Conservation (phyloP, 1,284 basidiomycete genomes). For the Pascua guehoae region DNA sequence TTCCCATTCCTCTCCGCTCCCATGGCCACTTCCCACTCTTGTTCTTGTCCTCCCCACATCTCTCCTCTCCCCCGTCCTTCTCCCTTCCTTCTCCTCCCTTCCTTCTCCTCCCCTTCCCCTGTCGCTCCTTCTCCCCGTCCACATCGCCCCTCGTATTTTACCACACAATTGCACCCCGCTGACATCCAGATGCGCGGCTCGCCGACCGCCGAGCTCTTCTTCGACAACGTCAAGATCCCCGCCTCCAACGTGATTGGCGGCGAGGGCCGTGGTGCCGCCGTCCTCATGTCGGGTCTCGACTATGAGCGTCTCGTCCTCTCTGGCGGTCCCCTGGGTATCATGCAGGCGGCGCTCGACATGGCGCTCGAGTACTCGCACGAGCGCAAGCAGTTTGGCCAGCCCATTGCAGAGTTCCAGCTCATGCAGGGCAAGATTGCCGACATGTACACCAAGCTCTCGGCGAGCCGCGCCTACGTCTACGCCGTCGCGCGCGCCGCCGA, state of each 20-base stretch:
- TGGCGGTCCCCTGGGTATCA: conserved; percentile 79
- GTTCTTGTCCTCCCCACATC: no score
- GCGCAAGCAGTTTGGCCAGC: conserved; percentile 81
- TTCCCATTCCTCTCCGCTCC: no score
- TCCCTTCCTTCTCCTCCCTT: no score
- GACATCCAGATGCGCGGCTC: conserved; percentile 72
- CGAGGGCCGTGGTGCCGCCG: conserved; percentile 72
- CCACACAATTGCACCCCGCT: neutral
- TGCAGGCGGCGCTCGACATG: conserved; percentile 91
- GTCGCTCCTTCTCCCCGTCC: neutral
- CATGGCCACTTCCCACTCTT: no score
- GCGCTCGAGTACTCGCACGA: conserved; percentile 86
- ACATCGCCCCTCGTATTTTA: no score
- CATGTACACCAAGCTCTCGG: conserved; percentile 92
- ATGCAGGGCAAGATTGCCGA: conserved; percentile 83
- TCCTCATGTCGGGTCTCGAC: conserved; percentile 92
- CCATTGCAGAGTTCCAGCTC: conserved; percentile 86
- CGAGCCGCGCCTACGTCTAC: conserved; percentile 86
- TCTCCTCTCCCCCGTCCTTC: no score
- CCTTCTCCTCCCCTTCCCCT: no score
- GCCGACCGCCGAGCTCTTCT: conserved; percentile 90
- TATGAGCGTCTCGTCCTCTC: conserved; percentile 86
- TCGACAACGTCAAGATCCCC: conserved; percentile 84
- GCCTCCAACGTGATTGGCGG: conserved; percentile 80
- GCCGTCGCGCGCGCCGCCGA: conserved; percentile 87